phyloP scores from a whole-genome alignment of 2,329 filamentous ascomycete genomes.

The Neurospora sp. region DNA sequence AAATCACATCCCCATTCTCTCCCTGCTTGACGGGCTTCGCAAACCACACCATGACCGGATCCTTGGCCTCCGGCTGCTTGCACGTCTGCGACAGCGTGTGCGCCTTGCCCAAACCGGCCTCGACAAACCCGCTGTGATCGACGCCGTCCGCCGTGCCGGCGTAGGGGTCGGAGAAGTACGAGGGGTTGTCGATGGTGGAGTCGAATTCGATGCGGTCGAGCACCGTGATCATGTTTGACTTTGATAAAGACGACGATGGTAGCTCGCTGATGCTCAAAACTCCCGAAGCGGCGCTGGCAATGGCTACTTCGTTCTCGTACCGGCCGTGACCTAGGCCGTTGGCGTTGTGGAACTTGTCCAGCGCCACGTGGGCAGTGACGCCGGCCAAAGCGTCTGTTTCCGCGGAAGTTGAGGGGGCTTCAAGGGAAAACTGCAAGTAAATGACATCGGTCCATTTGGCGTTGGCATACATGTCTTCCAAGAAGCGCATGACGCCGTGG shows the following conservation, averaged over 20 bases:
- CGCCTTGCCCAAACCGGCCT: conserved; percentile 35
- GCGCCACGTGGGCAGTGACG: conserved; percentile 33
- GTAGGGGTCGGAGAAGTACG: conserved; percentile 46
- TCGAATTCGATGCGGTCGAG: conserved; percentile 34
- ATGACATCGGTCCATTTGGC: conserved; percentile 41
- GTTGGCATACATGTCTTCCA: conserved; percentile 35
- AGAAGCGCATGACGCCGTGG: conserved; percentile 31
- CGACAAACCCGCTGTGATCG: conserved; percentile 45
- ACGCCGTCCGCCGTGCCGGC: conserved; percentile 21
- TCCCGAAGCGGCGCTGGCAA: conserved; percentile 35
- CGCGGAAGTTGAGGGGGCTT: conserved; percentile 21
- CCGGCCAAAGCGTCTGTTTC: conserved; percentile 33
- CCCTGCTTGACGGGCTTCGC: conserved; percentile 12
- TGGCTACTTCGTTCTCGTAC: conserved; percentile 29
- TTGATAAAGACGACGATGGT: conserved; percentile 2
- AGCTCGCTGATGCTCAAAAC: conserved; percentile 32
- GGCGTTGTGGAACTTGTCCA: conserved; percentile 38
- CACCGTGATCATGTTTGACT: conserved; percentile 27
- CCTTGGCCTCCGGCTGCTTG: conserved; percentile 26
- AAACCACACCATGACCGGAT: conserved; percentile 39
- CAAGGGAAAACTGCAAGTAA: conserved; percentile 28
- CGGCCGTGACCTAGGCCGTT: conserved; percentile 47
- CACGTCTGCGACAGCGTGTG: conserved; percentile 26
- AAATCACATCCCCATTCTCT: conserved; percentile 16
- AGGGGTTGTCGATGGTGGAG: conserved; percentile 45